Conservation (phyloP, 148 eudicot genomes). For the Linanthus parryae region DNA sequence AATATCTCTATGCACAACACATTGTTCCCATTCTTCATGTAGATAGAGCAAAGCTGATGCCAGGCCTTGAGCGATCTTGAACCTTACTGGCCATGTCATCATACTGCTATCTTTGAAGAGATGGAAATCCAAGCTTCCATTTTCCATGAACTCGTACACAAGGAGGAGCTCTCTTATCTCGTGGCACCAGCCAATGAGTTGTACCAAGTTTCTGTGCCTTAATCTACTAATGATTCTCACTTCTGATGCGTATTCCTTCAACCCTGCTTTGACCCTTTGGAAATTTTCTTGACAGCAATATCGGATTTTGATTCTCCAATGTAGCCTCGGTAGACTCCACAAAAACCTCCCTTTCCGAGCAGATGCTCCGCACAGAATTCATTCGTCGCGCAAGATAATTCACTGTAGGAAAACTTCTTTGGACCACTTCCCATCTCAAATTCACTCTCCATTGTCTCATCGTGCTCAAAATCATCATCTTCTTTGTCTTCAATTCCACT, state of each 20-base stretch:
- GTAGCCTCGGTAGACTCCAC: slow-evolving; percentile 15
- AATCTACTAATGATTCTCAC: slow-evolving; percentile 14
- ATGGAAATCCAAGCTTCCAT: slow-evolving; percentile 19
- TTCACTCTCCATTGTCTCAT: slow-evolving; percentile 13
- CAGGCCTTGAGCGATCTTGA: slow-evolving; percentile 13
- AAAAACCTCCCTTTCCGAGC: slow-evolving; percentile 35
- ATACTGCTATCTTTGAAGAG: not conserved
- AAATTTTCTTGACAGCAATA: slow-evolving; percentile 17
- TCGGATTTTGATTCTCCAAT: slow-evolving; percentile 6
- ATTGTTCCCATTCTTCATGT: slow-evolving; percentile 17
- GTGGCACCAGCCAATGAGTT: slow-evolving; percentile 23
- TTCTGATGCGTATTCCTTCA: slow-evolving; percentile 16
- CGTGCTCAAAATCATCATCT: not conserved
- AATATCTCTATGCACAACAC: slow-evolving; percentile 17
- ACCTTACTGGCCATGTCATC: slow-evolving; percentile 11
- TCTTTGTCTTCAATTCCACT: not conserved
- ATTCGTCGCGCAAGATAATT: slow-evolving; percentile 22
- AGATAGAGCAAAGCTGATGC: slow-evolving; percentile 18
- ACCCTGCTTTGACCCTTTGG: slow-evolving; percentile 16
- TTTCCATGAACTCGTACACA: slow-evolving; percentile 18
- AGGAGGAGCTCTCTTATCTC: slow-evolving; percentile 12
- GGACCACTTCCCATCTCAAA: slow-evolving; percentile 27
- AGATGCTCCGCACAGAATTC: slow-evolving; percentile 21
- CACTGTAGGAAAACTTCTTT: slow-evolving; percentile 18
- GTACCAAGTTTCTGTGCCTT: slow-evolving; percentile 17